Percentiles rank a stretch among this genome's conserved stretches.
phyloP scores from a whole-genome alignment of 2,329 filamentous ascomycete species.

The Acarospora socialis region DNA sequence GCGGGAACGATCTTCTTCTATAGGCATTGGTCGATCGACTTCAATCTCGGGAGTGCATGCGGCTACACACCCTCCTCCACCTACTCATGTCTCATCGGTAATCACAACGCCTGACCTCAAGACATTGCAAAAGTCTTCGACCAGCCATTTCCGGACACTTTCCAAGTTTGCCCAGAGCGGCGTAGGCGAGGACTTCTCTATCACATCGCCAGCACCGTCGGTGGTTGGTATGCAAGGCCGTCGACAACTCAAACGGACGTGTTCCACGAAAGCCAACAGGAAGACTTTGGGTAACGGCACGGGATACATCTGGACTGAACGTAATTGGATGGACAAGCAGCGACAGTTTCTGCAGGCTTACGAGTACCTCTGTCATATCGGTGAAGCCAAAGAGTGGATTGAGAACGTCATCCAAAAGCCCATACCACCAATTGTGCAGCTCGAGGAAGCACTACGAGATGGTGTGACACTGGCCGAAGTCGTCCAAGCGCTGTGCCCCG shows the following conservation, averaged over 20 bases:
- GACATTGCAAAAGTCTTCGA: conserved; percentile 74
- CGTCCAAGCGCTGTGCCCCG: conserved; percentile 74
- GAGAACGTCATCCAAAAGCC: conserved; percentile 75
- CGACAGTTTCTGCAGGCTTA: conserved; percentile 93
- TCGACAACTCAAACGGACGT: conserved; percentile 61
- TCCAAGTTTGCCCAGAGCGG: conserved; percentile 68
- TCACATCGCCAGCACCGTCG: conserved; percentile 65
- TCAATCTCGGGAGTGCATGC: no score
- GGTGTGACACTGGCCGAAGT: conserved; percentile 91
- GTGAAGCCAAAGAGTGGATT: conserved; percentile 98
- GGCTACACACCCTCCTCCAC: no score
- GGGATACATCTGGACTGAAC: conserved; percentile 59
- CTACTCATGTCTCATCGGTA: no score
- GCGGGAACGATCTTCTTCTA: no score
- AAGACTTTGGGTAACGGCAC: conserved; percentile 34
- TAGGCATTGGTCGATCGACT: no score
- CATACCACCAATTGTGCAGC: conserved; percentile 81
- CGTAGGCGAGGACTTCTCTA: conserved; percentile 64
- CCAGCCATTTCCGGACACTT: conserved; percentile 73
- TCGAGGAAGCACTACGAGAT: conserved; percentile 84
- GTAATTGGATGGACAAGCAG: conserved; percentile 99
- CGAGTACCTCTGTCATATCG: conserved; percentile 96
- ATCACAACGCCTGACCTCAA: conserved; percentile 60
- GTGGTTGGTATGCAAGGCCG: conserved; percentile 79
- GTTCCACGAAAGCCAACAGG: conserved; percentile 39